phyloP scores from a whole-genome alignment of 331 rosid species.

The Stylosanthes scabra region DNA sequence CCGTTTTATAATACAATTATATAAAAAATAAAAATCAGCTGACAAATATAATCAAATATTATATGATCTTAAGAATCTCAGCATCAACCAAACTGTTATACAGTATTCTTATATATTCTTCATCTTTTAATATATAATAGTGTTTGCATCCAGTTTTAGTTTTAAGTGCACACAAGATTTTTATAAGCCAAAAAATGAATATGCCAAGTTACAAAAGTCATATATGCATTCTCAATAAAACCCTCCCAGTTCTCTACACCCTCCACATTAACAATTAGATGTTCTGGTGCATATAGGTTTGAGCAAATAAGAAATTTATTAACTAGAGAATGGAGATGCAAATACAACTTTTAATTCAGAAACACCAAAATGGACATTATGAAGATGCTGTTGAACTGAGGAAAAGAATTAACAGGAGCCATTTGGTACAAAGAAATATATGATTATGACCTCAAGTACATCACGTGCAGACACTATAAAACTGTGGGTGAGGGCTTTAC shows the following conservation, averaged over 20 bases:
- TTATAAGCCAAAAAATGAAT: neutral
- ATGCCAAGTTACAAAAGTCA: neutral
- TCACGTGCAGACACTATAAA: constrained; percentile 75
- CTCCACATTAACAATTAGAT: constrained; percentile 78
- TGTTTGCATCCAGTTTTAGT: neutral
- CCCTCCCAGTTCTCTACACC: constrained; percentile 93
- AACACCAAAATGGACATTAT: neutral
- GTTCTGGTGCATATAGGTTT: constrained; percentile 94
- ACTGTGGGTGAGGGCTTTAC: constrained; percentile 86
- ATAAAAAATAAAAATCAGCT: too few species aligned
- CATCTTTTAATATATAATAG: neutral
- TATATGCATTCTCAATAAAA: constrained; percentile 85
- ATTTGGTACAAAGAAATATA: neutral
- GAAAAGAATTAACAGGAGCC: too few species aligned
- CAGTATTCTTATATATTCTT: too few species aligned
- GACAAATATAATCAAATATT: too few species aligned
- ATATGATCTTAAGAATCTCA: too few species aligned
- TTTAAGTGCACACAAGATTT: neutral
- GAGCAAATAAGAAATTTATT: constrained; percentile 55
- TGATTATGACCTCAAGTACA: constrained; percentile 72
- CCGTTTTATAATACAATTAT: too few species aligned
- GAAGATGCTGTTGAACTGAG: neutral
- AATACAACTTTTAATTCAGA: constrained; percentile 25
- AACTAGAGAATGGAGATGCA: constrained; percentile 58
- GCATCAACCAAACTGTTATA: too few species aligned